Conservation (phyloP, 1,139 yeast species). For the Debaryomyces nepalensis region DNA sequence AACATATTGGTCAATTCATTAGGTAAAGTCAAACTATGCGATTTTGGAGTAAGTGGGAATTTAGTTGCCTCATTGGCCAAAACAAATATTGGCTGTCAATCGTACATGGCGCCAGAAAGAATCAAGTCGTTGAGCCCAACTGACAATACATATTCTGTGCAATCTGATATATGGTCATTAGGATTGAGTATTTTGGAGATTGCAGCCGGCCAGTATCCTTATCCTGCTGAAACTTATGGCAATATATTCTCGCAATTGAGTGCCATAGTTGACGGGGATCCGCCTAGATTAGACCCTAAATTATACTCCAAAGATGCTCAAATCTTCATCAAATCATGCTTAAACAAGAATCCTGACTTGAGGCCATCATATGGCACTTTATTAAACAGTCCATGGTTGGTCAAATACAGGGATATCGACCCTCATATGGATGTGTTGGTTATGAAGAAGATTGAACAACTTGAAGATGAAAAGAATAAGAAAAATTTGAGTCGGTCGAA, state of each 20-base stretch:
- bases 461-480: slow-evolving; percentile 29
- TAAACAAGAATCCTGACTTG: slow-evolving; percentile 77
- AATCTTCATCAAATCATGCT: slow-evolving; percentile 77
- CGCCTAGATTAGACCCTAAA: slow-evolving; percentile 67
- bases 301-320: slow-evolving; percentile 76
- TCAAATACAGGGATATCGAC: slow-evolving; percentile 47
- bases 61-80: slow-evolving; percentile 94
- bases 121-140: slow-evolving; percentile 65
- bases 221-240: slow-evolving; percentile 90
- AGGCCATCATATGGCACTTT: slow-evolving; percentile 84
- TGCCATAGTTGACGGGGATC: slow-evolving; percentile 96
- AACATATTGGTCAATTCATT: slow-evolving; percentile 79
- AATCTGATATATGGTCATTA: slow-evolving; percentile 94
- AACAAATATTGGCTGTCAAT: slow-evolving; percentile 97
- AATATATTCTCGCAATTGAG: slow-evolving; percentile 90
- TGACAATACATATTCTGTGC: slow-evolving; percentile 85
- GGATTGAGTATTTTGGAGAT: slow-evolving; percentile 89
- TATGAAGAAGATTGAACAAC: slow-evolving; percentile 36
- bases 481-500: slow-evolving; percentile 21
- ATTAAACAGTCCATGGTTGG: slow-evolving; percentile 82
- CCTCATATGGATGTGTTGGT: slow-evolving; percentile 49
- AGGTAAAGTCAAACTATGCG: slow-evolving; percentile 92
- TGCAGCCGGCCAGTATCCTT: slow-evolving; percentile 91
- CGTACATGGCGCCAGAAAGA: slow-evolving; percentile 99
- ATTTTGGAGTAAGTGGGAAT: slow-evolving; percentile 96